Conservation (phyloP, 192 early-diverging fungal genomes). For the Radiomyces spectabilis region DNA sequence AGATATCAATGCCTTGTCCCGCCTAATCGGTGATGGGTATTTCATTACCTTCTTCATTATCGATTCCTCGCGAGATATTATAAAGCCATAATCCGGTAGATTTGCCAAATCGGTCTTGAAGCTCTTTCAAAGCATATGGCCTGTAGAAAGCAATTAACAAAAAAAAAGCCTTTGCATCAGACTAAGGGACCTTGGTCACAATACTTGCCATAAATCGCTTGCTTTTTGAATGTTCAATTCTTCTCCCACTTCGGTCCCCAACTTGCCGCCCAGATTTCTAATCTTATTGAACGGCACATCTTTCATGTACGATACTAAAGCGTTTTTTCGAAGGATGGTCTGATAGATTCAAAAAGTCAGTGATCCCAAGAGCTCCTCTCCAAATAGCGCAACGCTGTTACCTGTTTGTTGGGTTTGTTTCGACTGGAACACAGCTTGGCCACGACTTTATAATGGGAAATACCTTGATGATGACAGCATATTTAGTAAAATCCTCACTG, state of each 20-base stretch:
- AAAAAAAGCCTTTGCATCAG: too few relatives aligned
- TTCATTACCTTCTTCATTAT: constrained; percentile 36
- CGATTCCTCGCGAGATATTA: constrained; percentile 53
- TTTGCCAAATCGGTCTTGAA: constrained; percentile 46
- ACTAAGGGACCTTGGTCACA: too few relatives aligned
- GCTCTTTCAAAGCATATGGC: constrained; percentile 32
- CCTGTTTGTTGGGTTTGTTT: constrained; percentile 83
- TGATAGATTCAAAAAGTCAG: constrained; percentile 16
- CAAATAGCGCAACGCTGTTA: constrained; percentile 1
- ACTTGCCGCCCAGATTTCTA: constrained; percentile 79
- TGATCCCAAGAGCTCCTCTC: background rate
- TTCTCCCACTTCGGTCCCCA: constrained; percentile 63
- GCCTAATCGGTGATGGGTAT: background rate
- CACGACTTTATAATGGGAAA: constrained; percentile 81
- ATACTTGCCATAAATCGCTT: constrained; percentile 43
- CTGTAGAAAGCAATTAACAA: constrained; percentile 16
- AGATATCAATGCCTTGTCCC: background rate
- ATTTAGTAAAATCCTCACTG: background rate
- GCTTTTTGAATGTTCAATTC: constrained; percentile 51
- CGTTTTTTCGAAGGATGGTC: constrained; percentile 58
- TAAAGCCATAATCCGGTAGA: constrained; percentile 48
- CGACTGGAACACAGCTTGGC: constrained; percentile 80
- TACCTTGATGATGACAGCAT: constrained; percentile 29
- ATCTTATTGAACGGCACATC: constrained; percentile 69
- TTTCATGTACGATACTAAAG: constrained; percentile 53